These are phyloP conservation scores for Setaria viridis DNA, from an alignment of 202 grass and related monocot genomes.

Conservation along the genomic window DNA sequence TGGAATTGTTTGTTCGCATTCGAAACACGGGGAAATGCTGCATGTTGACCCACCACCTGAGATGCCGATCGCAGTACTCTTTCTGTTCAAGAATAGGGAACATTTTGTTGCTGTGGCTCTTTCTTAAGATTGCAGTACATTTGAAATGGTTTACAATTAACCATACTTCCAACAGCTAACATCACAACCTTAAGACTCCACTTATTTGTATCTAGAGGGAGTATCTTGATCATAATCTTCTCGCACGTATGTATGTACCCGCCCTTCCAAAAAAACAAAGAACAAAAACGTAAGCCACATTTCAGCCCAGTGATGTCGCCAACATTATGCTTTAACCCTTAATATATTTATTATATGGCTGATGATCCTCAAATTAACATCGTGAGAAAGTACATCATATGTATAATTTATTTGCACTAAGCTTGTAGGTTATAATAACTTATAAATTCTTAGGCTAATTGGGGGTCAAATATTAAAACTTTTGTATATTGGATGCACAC, in stretches of 20 bases:
- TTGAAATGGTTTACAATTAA: too few relatives aligned
- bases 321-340: not conserved
- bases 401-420: too few relatives aligned
- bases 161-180: too few relatives aligned
- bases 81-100: not conserved
- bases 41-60: not conserved
- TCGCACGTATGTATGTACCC: not conserved
- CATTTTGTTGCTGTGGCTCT: not conserved
- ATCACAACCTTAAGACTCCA: not conserved
- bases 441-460: not conserved
- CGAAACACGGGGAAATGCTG: not conserved
- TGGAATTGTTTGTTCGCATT: constrained; percentile 32
- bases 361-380: not conserved
- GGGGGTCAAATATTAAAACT: not conserved
- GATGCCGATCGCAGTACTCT: not conserved
- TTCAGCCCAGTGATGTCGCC: not conserved
- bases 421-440: not conserved
- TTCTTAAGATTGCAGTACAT: too few relatives aligned
- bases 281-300: not conserved
- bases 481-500: not conserved
- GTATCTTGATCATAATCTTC: not conserved
- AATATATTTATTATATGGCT: not conserved
- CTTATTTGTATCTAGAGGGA: not conserved
- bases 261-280: not conserved
- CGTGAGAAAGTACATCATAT: too few relatives aligned